Evolutionary conservation across 108 stramenopile species (phyloP).

Genomic region (Hondaea fermentalgiana): DNA sequence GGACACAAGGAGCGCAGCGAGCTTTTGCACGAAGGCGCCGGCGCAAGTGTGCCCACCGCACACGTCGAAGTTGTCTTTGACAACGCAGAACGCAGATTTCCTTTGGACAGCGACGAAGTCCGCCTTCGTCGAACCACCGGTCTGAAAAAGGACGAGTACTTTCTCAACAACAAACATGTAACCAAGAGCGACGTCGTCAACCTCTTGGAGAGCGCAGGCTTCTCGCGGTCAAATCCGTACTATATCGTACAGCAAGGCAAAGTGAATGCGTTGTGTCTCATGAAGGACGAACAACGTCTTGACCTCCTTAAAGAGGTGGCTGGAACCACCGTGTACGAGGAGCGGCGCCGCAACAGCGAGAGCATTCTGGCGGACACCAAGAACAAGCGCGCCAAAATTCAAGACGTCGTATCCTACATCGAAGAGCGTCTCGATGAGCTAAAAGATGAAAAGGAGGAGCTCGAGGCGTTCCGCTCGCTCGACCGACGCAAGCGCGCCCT

Average conservation of each 20-base stretch:
- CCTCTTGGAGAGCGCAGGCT: conserved; percentile 93
- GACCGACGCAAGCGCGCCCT: conserved; percentile 83
- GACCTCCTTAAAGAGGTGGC: conserved; percentile 87
- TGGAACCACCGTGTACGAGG: conserved; percentile 93
- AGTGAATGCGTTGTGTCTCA: conserved; percentile 84
- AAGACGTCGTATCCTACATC: conserved; percentile 72
- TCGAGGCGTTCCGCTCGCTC: conserved; percentile 73
- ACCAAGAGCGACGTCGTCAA: conserved; percentile 77
- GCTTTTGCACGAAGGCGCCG: conserved; percentile 80
- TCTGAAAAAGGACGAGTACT: conserved; percentile 98
- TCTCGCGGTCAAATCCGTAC: conserved; percentile 94
- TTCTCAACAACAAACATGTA: conserved; percentile 84
- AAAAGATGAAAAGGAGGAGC: conserved; percentile 89
- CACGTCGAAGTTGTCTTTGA: conserved; percentile 98
- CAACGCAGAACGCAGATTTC: conserved; percentile 84
- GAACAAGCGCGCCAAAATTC: conserved; percentile 73
- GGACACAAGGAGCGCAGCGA: conserved; percentile 55
- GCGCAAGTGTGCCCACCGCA: conserved; percentile 70
- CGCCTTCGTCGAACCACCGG: conserved; percentile 91
- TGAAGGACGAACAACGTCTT: conserved; percentile 84
- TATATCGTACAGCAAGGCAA: conserved; percentile 99
- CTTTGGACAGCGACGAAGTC: conserved; percentile 63
- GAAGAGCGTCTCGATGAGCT: conserved; percentile 80
- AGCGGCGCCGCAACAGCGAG: conserved; percentile 80
- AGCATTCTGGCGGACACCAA: conserved; percentile 85